phyloP scores from a whole-genome alignment of 345 rosid genomes.

The Kernera saxatilis region DNA sequence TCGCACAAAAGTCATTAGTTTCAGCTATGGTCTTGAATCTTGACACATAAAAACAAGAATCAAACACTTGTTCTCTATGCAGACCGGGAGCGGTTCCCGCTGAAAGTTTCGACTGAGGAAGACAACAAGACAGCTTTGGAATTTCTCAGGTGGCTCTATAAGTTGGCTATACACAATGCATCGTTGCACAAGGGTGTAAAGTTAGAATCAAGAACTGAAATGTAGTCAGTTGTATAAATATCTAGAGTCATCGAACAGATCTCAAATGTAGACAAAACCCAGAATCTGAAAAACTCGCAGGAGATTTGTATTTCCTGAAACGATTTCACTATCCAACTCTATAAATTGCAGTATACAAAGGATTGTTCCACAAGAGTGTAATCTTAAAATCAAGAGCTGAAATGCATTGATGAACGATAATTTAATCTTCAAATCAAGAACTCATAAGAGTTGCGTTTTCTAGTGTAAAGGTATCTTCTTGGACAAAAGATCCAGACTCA shows the following conservation, averaged over 20 bases:
- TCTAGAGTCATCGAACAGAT: neutral
- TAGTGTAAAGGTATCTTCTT: neutral
- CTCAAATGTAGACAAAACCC: neutral
- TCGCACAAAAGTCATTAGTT: neutral
- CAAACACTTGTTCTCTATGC: constrained; percentile 27
- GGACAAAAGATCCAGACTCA: neutral
- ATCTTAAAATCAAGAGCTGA: neutral
- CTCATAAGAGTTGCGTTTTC: neutral
- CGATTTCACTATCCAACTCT: neutral
- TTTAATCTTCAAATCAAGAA: neutral
- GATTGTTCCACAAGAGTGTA: neutral
- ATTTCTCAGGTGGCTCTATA: neutral
- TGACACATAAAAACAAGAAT: neutral
- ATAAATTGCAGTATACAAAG: neutral
- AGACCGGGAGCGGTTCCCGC: constrained; percentile 38
- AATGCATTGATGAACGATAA: neutral
- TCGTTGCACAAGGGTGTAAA: neutral
- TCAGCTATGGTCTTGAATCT: neutral
- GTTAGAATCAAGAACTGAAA: neutral
- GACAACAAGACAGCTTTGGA: neutral
- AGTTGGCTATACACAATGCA: neutral
- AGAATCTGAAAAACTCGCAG: neutral
- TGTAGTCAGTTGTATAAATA: neutral
- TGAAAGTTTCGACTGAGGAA: neutral
- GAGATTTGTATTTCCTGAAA: neutral